Evolutionary conservation across 306 rosid genomes (phyloP).

Genomic region (Vigna hirtella): DNA sequence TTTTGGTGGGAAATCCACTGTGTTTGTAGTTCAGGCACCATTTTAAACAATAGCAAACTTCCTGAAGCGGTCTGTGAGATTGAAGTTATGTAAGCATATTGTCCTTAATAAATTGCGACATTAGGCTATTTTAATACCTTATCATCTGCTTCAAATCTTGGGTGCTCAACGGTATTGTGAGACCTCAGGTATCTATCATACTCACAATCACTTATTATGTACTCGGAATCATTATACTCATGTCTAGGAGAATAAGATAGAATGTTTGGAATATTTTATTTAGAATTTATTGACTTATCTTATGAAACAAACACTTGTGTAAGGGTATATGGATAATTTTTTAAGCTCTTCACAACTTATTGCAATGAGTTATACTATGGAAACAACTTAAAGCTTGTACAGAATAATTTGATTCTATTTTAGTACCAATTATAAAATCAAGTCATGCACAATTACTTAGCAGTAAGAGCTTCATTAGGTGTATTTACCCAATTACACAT

Average conservation of each 20-base stretch:
- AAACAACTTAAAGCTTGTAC: neutral
- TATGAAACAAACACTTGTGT: neutral
- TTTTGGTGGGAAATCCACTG: slow-evolving; percentile 7
- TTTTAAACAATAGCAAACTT: slow-evolving; percentile 21
- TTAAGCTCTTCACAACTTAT: too few species aligned
- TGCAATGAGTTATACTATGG: neutral
- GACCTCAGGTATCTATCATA: neutral
- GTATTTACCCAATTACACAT: neutral
- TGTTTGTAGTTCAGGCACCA: neutral
- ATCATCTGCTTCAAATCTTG: neutral
- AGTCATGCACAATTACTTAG: neutral
- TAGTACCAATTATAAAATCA: neutral
- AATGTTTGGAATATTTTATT: neutral
- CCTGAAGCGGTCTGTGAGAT: slow-evolving; percentile 28
- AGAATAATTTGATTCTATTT: neutral
- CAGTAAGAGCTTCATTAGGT: neutral
- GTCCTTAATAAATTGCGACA: neutral
- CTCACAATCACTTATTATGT: neutral
- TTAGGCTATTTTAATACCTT: neutral
- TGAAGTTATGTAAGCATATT: slow-evolving; percentile 9
- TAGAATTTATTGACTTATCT: neutral
- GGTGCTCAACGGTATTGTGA: neutral
- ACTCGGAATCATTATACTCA: neutral
- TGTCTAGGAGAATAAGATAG: neutral
- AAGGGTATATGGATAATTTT: neutral